A percentile compares a stretch with the other conserved stretches of the same genome.
These are phyloP conservation scores for Capniomyces stellatus DNA, from an alignment of 371 early-diverging fungal species.

Conservation along the genomic window DNA sequence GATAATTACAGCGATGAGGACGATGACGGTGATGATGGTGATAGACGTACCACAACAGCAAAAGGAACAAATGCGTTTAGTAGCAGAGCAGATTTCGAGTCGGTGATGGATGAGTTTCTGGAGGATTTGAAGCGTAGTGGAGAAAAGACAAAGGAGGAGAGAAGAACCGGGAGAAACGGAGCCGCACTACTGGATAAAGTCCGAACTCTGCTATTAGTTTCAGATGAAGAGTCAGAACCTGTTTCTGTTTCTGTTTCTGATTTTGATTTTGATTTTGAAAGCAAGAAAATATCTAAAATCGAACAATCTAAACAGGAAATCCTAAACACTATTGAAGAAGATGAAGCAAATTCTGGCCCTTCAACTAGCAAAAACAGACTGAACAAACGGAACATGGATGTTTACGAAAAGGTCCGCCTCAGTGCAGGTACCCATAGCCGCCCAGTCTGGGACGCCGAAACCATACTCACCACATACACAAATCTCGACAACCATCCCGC, in stretches of 20 bases:
- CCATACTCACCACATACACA: slow-evolving; percentile 60
- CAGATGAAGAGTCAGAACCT: too few species aligned
- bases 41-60: slow-evolving; percentile 25
- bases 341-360: slow-evolving; percentile 7
- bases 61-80: too few species aligned
- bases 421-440: neutral
- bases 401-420: slow-evolving; percentile 3
- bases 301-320: slow-evolving; percentile 23
- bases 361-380: neutral
- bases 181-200: slow-evolving; percentile 44
- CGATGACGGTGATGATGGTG: slow-evolving; percentile 33
- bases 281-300: slow-evolving; percentile 8
- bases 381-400: slow-evolving; percentile 9
- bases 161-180: slow-evolving; percentile 27
- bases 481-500: slow-evolving; percentile 67
- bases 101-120: slow-evolving; percentile 78
- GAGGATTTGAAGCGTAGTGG: slow-evolving; percentile 50
- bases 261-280: slow-evolving; percentile 6
- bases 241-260: slow-evolving; percentile 7
- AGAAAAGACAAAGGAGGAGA: slow-evolving; percentile 40
- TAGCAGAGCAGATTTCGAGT: slow-evolving; percentile 27
- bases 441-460: slow-evolving; percentile 61
- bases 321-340: slow-evolving; percentile 28
- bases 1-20: slow-evolving; percentile 34
- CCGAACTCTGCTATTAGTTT: slow-evolving; percentile 38